These are phyloP conservation scores for Eucalyptus viminalis DNA, from an alignment of 345 rosid species.

Conservation along the genomic window DNA sequence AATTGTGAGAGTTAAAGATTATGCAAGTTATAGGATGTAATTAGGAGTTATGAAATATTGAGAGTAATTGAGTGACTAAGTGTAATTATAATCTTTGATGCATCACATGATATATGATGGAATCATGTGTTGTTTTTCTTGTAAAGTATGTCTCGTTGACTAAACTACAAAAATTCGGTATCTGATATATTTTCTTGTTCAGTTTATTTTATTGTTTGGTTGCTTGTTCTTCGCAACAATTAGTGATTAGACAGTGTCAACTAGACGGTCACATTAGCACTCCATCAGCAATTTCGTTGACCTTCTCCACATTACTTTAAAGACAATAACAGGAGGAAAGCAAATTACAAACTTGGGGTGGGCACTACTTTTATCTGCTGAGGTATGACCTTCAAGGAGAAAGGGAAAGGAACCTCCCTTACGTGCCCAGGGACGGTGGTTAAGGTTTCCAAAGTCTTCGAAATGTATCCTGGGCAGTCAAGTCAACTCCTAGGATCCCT, in stretches of 20 bases:
- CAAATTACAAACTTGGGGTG: not conserved
- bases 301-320: not conserved
- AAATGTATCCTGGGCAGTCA: not conserved
- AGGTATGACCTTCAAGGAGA: not conserved
- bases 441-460: not conserved
- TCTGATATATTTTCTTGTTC: not conserved
- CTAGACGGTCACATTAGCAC: not conserved
- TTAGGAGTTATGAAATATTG: not conserved
- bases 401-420: not conserved
- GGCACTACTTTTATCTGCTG: not conserved
- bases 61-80: not conserved
- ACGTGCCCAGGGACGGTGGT: not conserved
- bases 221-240: not conserved
- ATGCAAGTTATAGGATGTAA: not conserved
- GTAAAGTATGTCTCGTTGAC: not conserved
- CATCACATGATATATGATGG: not conserved
- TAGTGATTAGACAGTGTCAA: not conserved
- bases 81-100: not conserved
- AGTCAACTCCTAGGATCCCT: not conserved
- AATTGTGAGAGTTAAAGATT: not conserved
- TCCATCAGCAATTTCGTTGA: not conserved
- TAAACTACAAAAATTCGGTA: accelerated
- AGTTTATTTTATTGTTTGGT: not conserved
- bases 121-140: not conserved
- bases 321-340: not conserved